A percentile compares a stretch with the other conserved stretches of the same genome.
Evolutionary conservation across 2,329 filamentous ascomycete genomes (phyloP).

Genomic region (Aureobasidium sp.): DNA sequence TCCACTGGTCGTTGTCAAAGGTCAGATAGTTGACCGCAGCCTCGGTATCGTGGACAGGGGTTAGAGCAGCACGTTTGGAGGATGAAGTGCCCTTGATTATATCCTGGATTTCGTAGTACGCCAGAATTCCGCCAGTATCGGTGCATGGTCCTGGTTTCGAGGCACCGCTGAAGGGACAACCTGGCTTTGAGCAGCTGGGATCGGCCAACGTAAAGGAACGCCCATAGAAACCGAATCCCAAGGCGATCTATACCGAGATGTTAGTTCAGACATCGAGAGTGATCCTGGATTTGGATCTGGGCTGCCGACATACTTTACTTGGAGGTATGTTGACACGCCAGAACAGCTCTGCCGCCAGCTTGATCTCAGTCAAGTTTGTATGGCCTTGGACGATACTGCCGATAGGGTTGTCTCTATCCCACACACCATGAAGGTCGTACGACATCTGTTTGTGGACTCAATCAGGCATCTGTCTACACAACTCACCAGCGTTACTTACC

Average conservation of each 20-base stretch:
- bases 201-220: constrained; percentile 28
- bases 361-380: constrained; percentile 45
- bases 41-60: constrained; percentile 22
- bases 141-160: constrained; percentile 26
- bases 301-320: constrained; percentile 27
- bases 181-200: constrained; percentile 19
- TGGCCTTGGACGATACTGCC: constrained; percentile 33
- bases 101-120: constrained; percentile 31
- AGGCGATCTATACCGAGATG: too few species aligned
- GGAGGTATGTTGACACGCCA: constrained; percentile 41
- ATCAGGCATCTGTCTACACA: too few species aligned
- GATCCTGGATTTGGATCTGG: too few species aligned
- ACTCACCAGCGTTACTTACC: too few species aligned
- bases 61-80: background rate
- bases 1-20: constrained; percentile 33
- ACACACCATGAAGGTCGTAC: constrained; percentile 42
- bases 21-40: constrained; percentile 31
- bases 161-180: too few species aligned
- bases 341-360: constrained; percentile 36
- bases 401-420: constrained; percentile 30
- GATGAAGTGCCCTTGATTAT: constrained; percentile 19
- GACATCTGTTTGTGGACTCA: constrained; percentile 26
- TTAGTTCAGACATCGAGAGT: too few species aligned
- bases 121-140: constrained; percentile 28
- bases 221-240: constrained; percentile 31